These are phyloP conservation scores for Yarrowia sp. DNA, from an alignment of 805 yeast genomes.

Conservation along the genomic window DNA sequence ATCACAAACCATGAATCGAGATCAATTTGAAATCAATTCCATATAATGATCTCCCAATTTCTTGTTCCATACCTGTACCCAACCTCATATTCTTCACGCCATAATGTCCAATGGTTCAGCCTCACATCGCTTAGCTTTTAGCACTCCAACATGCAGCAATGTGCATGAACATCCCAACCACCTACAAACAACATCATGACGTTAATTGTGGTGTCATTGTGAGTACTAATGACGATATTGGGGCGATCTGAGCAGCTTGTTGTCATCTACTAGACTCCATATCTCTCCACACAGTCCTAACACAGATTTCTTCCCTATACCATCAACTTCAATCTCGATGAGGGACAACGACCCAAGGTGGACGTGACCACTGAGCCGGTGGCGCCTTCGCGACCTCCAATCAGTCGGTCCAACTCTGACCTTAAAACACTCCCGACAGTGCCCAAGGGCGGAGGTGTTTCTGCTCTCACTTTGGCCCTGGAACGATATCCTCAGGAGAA, in stretches of 20 bases:
- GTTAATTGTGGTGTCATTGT: conserved; percentile 23
- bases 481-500: conserved; percentile 8
- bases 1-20: too few species aligned
- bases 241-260: background rate
- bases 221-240: background rate
- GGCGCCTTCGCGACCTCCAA: conserved; percentile 19
- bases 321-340: conserved; percentile 32
- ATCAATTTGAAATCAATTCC: background rate
- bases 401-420: conserved; percentile 17
- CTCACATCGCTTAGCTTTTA: conserved; percentile 6
- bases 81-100: background rate
- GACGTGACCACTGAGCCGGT: conserved; percentile 17
- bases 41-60: too few species aligned
- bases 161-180: conserved; percentile 20
- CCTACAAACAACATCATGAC: conserved; percentile 23
- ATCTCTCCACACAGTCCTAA: background rate
- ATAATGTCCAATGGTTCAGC: background rate
- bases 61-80: background rate
- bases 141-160: conserved; percentile 17
- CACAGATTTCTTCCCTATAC: conserved; percentile 35
- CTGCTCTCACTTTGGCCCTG: conserved; percentile 1
- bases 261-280: background rate
- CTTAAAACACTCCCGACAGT: conserved; percentile 8
- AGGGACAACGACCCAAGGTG: conserved; percentile 18
- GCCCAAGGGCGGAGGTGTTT: conserved; percentile 8